Percentiles rank a stretch among this genome's conserved stretches.
These are phyloP conservation scores for Cystobasidium ongulense DNA, from an alignment of 768 basidiomycete species.

Conservation along the genomic window DNA sequence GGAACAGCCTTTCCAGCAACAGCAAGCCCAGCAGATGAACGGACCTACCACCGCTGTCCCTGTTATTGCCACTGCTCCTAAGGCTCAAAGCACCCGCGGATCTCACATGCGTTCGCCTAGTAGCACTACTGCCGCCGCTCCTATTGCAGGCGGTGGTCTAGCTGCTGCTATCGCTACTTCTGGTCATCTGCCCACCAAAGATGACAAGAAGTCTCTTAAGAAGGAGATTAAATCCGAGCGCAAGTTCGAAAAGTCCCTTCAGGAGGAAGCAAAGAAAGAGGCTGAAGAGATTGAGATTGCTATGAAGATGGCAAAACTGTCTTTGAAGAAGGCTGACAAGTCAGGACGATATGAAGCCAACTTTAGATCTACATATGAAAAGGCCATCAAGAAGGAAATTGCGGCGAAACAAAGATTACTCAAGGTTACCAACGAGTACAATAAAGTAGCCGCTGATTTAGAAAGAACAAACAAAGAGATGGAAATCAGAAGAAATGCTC, in stretches of 20 bases:
- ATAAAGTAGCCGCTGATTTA: constrained; percentile 25
- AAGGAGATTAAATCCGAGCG: constrained; percentile 16
- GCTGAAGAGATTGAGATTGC: constrained; percentile 1
- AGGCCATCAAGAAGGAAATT: constrained; percentile 22
- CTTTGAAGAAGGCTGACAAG: constrained; percentile 22
- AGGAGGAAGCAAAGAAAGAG: constrained; percentile 18
- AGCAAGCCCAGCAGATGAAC: neutral
- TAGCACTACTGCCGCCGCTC: neutral
- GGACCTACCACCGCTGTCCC: neutral
- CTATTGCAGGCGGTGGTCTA: constrained; percentile 28
- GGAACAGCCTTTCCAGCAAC: neutral
- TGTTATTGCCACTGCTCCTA: neutral
- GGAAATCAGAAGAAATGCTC: constrained; percentile 26
- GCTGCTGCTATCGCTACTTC: constrained; percentile 28
- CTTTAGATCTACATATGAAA: constrained; percentile 21
- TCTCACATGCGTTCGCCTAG: neutral
- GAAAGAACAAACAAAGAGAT: constrained; percentile 18
- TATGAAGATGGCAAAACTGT: neutral
- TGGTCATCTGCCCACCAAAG: constrained; percentile 4
- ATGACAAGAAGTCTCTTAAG: constrained; percentile 25
- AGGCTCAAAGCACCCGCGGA: neutral
- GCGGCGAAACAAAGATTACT: constrained; percentile 14
- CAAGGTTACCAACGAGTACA: constrained; percentile 19
- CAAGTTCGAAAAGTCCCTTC: constrained; percentile 22
- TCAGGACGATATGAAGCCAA: neutral